Base-by-base conservation (phyloP, 2,329 filamentous ascomycete genomes). In the Cercospora berteroae region DNA sequence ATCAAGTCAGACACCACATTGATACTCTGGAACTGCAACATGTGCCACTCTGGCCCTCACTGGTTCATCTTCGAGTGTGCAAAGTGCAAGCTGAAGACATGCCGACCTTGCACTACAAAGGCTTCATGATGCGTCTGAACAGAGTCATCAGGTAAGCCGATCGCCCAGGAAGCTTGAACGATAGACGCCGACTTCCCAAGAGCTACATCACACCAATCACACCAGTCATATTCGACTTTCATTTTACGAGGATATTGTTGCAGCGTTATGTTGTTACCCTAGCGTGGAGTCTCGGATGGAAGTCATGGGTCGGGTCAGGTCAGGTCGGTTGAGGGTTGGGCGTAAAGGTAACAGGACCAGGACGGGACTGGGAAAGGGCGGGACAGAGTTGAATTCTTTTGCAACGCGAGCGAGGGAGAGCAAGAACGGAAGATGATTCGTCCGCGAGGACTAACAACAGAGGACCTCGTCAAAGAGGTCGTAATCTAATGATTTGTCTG, bases 1-100 rank as follows among this genome's bases (percentile, higher is more conserved):
- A 82, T 84, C 79, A 84, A 84, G 73, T 83, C 81, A 23, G 81
- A 84, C 74, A 84, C 81, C 13, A 83, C 81, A 4, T 76, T 84
- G 69, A 80, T 85, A 66, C 77, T 83, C 65, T 85, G 83, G 83
- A 83, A 83, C 66, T 85, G 83, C 80, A 82, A 83, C 73, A 74
- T 81, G 72, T 85, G 83, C 76, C 82, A 84, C 72, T 82, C 80
- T 1, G 82, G 82, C 4, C 82, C 82, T 18, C 81, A 84, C 74
- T 83, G 80, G 77, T 82, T 78, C 76, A 84, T 85, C 75, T 84
- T 78, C 72, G 82, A 85, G 72, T 85, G 83, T 75, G 71, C 78
- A 55, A 79, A 80, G 64, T 85, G 83, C 80, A 84, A 83, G 75
- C 75, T 83, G 67, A 83, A 84, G 79, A 81, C 80, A 6, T 85